Evolutionary conservation across 495 filamentous ascomycete genomes (phyloP), one percentile per base, ranked within the genome.

Genomic region (Mycothermus thermophilus): DNA sequence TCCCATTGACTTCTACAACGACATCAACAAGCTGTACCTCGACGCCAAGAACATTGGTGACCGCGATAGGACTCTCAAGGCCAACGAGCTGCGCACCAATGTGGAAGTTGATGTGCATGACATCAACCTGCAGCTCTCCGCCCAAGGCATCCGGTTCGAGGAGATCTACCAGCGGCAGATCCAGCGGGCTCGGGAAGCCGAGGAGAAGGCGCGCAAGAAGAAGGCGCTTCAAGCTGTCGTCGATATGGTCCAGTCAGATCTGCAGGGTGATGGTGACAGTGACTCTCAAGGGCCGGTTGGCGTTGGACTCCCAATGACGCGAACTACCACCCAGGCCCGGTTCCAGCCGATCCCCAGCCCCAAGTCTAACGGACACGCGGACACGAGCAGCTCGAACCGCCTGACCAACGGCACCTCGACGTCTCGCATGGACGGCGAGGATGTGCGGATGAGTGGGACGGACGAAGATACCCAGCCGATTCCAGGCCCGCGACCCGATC

Each of bases 21-120:
- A 97, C 51, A 76, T 95, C 44, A 77, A 80, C 47, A 71, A 75
- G 27, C 57, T 97, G 3, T 77, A 76, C 14, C 84, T 83, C 50
- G 90, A 97, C 61, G 78, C 86, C 1, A 77, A 73, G 44, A 70
- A 72, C 12, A 55, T 74, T 25, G 77, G 75, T 3, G 88, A 95
- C 43, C 72, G 74, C 38, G 82, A 93, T 21, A 65, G 83, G 14
- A 66, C 73, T 11, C 54, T 93, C 35, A 85, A 86, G 41, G 85
- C 85, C 2, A 92, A 86, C 42, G 90, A 97, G 56, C 74, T 97
- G 30, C 58, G 81, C 3, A 73, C 83, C 11, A 95, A 95, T 51
- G 84, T 92, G 2, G 85, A 93, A 45, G 86, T 96, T 10, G 90
- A 95, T 53, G 74, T 94, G 39, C 64, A 68, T 10, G 69, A 67